These are phyloP conservation scores for Fonsecaea erecta DNA, from an alignment of 2,329 filamentous ascomycete genomes.

Conservation along the genomic window DNA sequence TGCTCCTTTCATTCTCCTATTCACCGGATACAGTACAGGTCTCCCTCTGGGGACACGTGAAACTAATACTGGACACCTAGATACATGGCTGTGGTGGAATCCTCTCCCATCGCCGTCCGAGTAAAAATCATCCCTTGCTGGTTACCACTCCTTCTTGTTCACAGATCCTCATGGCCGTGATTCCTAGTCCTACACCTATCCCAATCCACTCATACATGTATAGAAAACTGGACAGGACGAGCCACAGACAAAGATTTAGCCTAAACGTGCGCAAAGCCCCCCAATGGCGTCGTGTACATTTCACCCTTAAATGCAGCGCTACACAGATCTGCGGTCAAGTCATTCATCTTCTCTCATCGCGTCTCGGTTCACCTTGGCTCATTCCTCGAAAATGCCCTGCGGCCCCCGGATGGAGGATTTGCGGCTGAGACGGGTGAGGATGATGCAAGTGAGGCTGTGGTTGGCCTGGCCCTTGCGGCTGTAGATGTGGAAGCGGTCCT, in stretches of 20 bases:
- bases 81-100: neutral
- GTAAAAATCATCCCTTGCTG: neutral
- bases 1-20: neutral
- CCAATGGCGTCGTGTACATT: neutral
- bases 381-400: constrained; percentile 24
- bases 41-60: neutral
- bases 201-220: neutral
- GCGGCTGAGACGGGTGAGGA: constrained; percentile 12
- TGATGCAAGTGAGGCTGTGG: constrained; percentile 27
- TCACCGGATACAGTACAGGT: neutral
- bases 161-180: neutral
- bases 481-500: constrained; percentile 14
- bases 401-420: constrained; percentile 25
- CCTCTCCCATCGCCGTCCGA: neutral
- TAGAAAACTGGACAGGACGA: neutral
- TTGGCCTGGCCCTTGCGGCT: neutral
- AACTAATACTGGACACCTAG: neutral
- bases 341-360: constrained; percentile 28
- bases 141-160: neutral
- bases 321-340: neutral
- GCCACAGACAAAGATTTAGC: neutral
- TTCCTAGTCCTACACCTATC: constrained; percentile 1
- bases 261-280: too few species aligned
- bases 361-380: constrained; percentile 29
- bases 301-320: neutral